Evolutionary conservation across 1,139 yeast species (phyloP), one percentile per base, ranked within the genome.

Genomic region (Scheffersomyces lignicola): DNA sequence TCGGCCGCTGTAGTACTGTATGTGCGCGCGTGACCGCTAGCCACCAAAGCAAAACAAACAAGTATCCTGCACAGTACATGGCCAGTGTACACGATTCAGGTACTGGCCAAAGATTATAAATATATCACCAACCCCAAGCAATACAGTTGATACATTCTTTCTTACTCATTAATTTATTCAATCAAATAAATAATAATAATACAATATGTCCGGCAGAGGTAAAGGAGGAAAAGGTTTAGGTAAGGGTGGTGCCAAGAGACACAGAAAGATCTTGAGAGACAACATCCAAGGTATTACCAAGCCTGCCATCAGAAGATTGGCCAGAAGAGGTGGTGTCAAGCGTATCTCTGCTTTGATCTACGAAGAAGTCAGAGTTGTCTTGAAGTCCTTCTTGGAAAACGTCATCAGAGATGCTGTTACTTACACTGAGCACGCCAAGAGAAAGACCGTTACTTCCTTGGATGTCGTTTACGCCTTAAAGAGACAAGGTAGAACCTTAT

Each of bases 241-340:
- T 65, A 90, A 92, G 76, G 97, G 92, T 76, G 97, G 97, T 78
- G 97, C 98, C 61, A 92, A 92, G 83, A 92, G 97, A 77, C 98
- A 92, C 89, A 87, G 97, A 83, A 90, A 90, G 87, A 88, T 92
- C 74, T 80, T 90, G 58, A 89, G 97, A 80, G 98, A 92, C 72
- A 92, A 92, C 90, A 90, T 92, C 56, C 97, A 90, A 78, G 98
- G 98, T 79, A 90, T 92, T 66, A 92, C 98, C 50, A 92, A 92
- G 81, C 98, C 98, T 67, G 98, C 98, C 62, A 92, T 92, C 68
- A 89, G 98, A 79, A 90, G 98, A 86, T 84, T 92, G 62, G 98
- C 98, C 44, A 90, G 98, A 83, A 89, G 98, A 87, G 98, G 98
- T 77, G 98, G 98, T 87, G 98, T 92, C 65, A 92, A 92, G 84